Base-by-base conservation (phyloP, 768 basidiomycete species). In the Auricularia sp. region DNA sequence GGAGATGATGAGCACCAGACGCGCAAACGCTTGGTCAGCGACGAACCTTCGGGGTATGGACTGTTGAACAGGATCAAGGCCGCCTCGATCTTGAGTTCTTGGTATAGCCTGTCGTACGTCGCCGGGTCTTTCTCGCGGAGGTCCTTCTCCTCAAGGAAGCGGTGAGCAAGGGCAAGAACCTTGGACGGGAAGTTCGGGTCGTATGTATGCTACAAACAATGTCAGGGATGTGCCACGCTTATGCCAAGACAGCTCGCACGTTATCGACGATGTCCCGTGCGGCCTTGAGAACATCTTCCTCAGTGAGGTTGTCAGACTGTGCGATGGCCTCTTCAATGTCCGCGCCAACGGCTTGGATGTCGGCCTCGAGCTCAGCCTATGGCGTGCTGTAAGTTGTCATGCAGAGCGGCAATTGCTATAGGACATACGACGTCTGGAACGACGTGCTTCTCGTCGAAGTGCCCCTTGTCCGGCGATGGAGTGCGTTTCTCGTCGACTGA, bases 11-110 rank as follows among this genome's bases (percentile, higher is more conserved):
- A 51, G 47, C 47, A 3, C 29, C 29, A 21, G 5, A 6, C 47
- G 8, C 47, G 6, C 14, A 18, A 21, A 51, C 6, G 16, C 21
- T 51, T 14, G 39, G 39, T 42, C 12, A 51, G 21, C 47, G 47
- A 51, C 47, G 14, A 18, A 51, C 47, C 47, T 64, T 69, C 68
- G 7, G 67, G 65, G 62, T 69, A 69, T 35, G 68, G 68, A 14
- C 67, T 67, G 8, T 67, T 66, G 64, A 58, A 66, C 11, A 66
- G 42, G 58, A 74, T 72, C 36, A 74, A 51, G 2, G 71, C 73
- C 3, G 72, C 72, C 66, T 74, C 71, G 36, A 73, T 65, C 64
- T 71, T 70, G 36, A 73, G 63, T 39, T 73, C 71, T 12, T 71
- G 68, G 65, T 70, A 71, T 16, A 65, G 68, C 43, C 66, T 62